phyloP scores from a whole-genome alignment of 129 eudicot genomes.

The Lactuca saligna region DNA sequence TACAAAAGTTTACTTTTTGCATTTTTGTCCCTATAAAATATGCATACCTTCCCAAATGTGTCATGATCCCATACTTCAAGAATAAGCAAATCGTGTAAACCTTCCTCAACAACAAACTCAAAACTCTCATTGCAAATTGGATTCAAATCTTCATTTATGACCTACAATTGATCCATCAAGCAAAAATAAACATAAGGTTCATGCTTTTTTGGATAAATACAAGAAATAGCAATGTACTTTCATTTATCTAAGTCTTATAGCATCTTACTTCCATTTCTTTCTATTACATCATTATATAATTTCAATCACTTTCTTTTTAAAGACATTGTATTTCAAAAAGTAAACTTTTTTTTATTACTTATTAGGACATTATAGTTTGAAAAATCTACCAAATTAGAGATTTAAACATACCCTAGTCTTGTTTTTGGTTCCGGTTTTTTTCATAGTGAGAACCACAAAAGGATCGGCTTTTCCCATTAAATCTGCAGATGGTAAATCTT shows the following conservation, averaged over 20 bases:
- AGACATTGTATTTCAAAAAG: too few species aligned
- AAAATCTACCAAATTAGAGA: neutral
- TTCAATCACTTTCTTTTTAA: too few species aligned
- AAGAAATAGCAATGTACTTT: too few species aligned
- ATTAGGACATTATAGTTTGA: too few species aligned
- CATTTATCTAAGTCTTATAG: neutral
- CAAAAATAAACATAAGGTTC: too few species aligned
- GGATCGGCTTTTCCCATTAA: constrained; percentile 95
- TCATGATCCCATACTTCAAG: constrained; percentile 96
- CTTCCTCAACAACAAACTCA: constrained; percentile 96
- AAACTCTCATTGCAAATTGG: constrained; percentile 97
- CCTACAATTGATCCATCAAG: constrained; percentile 38
- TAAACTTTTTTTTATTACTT: too few species aligned
- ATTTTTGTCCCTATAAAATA: too few species aligned
- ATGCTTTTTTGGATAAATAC: too few species aligned
- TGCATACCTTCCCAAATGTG: constrained; percentile 87
- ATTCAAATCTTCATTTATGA: constrained; percentile 75
- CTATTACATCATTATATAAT: too few species aligned
- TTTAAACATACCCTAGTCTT: constrained; percentile 65
- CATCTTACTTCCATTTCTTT: too few species aligned
- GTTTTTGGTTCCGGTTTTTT: constrained; percentile 67
- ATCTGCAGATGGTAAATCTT: constrained; percentile 83
- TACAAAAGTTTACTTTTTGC: neutral
- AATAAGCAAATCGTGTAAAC: constrained; percentile 92
- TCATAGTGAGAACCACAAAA: constrained; percentile 68